phyloP scores from a whole-genome alignment of 371 early-diverging fungal genomes.

The Enterocytospora artemiae region DNA sequence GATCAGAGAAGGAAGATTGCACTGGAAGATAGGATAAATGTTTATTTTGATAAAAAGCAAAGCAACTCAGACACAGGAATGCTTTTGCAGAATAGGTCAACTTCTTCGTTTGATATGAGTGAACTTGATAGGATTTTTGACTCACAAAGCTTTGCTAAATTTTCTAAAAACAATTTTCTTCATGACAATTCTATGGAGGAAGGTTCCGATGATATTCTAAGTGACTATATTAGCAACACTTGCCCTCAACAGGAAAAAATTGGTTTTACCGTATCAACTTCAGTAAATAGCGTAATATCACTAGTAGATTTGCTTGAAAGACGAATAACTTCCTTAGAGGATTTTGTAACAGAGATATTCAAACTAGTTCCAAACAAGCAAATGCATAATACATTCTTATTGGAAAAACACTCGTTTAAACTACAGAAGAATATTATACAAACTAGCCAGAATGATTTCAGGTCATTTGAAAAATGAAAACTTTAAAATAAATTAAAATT shows the following conservation, averaged over 20 bases:
- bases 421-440: constrained; percentile 30
- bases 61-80: background rate
- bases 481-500: too few relatives aligned
- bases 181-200: too few relatives aligned
- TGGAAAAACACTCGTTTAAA: constrained; percentile 52
- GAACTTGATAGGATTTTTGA: background rate
- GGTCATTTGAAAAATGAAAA: too few relatives aligned
- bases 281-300: background rate
- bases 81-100: background rate
- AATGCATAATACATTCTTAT: constrained; percentile 36
- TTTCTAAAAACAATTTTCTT: too few relatives aligned
- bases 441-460: too few relatives aligned
- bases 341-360: constrained; percentile 28
- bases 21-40: background rate
- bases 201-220: background rate
- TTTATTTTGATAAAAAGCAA: background rate
- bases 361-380: constrained; percentile 15
- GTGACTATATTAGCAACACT: background rate
- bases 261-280: background rate
- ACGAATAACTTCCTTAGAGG: constrained; percentile 45
- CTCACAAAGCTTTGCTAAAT: background rate
- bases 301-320: constrained; percentile 14
- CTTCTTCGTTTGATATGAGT: background rate
- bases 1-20: background rate
- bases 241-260: background rate